Evolutionary conservation across 2,329 filamentous ascomycete species (phyloP), one percentile per base, ranked within the genome.

Genomic region (Fusarium sp.): DNA sequence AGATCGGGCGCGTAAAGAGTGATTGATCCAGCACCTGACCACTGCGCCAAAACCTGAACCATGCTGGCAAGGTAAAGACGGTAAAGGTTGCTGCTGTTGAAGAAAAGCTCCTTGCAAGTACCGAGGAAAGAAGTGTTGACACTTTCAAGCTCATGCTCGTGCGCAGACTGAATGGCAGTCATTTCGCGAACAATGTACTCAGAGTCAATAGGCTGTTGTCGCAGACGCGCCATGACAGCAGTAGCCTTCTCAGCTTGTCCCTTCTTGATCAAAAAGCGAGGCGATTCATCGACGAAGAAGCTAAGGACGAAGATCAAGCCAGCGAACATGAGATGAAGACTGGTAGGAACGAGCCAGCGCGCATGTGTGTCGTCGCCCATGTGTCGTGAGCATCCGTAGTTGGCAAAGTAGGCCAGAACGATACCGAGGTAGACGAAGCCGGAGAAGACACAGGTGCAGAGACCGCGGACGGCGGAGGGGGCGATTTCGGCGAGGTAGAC

Each of bases 401-500:
- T 66, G 12, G 45, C 63, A 7, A 70, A 70, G 51, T 70, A 48
- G 0, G 67, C 67, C n/a, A 70, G 12, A 1, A 62, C 62, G 16
- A 67, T 69, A 6, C 54, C 67, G 4, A 67, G 42, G 9, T 67
- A 57, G 31, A 70, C 68, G 14, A 53, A 46, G 7, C 68, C 58
- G 19, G 64, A 70, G 37, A 70, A 70, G 43, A 66, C 68, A 1
- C 65, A 55, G 19, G 67, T 70, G 46, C 68, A 64, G 21, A 70
- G 57, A n/a, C 67, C 67, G 14, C 67, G 62, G 2, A 70, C 55
- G 9, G 66, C 61, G 13, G 64, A 51, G 1, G 67, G 67, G 7
- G 67, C 67, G n/a, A 70, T 70, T 37, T 70, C 67, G 11, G 67
- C 67, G 11, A 70, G 54, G 9, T 65, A 54, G 28, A 70, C 68